Evolutionary conservation across 1,139 yeast genomes (phyloP), one percentile per base, ranked within the genome.

Genomic region (Suhomyces bokatorum): DNA sequence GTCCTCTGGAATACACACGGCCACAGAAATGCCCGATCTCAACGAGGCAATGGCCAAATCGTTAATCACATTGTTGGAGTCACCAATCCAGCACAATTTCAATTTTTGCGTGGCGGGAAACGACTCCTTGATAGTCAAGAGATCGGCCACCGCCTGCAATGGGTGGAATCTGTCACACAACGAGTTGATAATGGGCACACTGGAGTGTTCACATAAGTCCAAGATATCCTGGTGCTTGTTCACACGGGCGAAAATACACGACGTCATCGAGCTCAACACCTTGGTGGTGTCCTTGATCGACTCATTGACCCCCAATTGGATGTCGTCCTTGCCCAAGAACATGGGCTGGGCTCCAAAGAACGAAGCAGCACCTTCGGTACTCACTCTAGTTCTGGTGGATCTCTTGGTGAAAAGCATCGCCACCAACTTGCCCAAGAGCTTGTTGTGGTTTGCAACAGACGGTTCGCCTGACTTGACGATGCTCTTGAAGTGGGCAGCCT

Each of bases 321-420:
- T 93, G 59, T 93, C 99, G 55, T 91, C 97, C 58, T 86, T 88
- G 43, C 99, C 98, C 53, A 93, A 75, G 60, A 93, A 93, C 95
- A 93, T 87, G 12, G 99, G 97, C 54, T 85, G 95, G 7, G 95
- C 99, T 15, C 99, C 99, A 53, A 93, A 86, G 62, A 85, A 91
- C 1, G 89, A 78, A 13, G 91, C 88, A 4, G 99, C 99, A 42
- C 96, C 98, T 66, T 93, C 99, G 4, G 93, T 80, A 35, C 97
- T 89, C 35, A 93, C 81, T 66, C 99, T 81, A 30, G 99, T 93
- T 68, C 99, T 80, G 27, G 99, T 93, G 9, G 97, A 87, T 66
- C 99, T 81, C 64, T 93, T 93, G 47, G 90, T 78, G 64, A 93
- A 93, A 39, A 93, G 65, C 62, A 93, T 67, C 0, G 98, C 89